A percentile compares a stretch with the other conserved stretches of the same genome.
These are phyloP conservation scores for Tetragonia tetragonoides DNA, from an alignment of 148 eudicot genomes.

Conservation along the genomic window DNA sequence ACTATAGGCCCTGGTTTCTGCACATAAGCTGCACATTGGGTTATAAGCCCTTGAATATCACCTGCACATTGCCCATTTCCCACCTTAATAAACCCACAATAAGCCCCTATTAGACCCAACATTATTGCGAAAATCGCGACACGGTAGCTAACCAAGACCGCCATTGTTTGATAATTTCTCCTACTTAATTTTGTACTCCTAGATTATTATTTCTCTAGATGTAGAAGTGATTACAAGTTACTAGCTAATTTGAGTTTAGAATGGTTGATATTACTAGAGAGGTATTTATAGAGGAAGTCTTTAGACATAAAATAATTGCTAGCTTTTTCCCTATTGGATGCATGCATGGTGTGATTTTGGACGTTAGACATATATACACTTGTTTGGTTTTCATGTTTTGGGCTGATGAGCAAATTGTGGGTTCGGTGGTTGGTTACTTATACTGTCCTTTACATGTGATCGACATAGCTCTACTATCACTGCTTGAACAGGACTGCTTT, in stretches of 20 bases:
- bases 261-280: not conserved
- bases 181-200: too few relatives aligned
- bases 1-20: constrained; percentile 34
- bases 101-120: constrained; percentile 7
- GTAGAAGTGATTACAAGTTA: too few relatives aligned
- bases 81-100: not conserved
- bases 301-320: too few relatives aligned
- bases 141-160: not conserved
- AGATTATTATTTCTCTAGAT: too few relatives aligned
- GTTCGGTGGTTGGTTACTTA: not conserved
- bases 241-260: not conserved
- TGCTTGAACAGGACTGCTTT: too few relatives aligned
- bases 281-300: not conserved
- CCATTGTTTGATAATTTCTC: not conserved
- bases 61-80: constrained; percentile 46
- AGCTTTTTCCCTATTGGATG: not conserved
- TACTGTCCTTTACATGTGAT: constrained; percentile 3
- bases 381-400: not conserved
- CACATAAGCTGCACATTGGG: constrained; percentile 36
- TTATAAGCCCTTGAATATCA: constrained; percentile 37
- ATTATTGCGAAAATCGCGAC: not conserved
- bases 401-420: not conserved
- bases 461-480: not conserved
- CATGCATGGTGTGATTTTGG: constrained; percentile 7
- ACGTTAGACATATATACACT: not conserved